Evolutionary conservation across 495 filamentous ascomycete genomes (phyloP).

Genomic region (Thozetella sp.): DNA sequence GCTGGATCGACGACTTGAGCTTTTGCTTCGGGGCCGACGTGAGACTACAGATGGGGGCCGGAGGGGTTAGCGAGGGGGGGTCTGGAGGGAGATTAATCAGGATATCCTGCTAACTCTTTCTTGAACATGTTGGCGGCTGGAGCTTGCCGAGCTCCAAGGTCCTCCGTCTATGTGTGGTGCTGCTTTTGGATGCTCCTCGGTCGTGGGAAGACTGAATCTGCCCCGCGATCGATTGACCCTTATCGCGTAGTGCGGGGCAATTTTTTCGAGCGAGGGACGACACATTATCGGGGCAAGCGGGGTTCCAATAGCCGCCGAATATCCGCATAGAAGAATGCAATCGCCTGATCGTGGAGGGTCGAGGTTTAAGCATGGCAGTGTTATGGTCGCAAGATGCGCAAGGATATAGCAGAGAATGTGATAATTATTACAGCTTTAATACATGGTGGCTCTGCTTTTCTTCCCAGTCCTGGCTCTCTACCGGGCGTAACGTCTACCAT

Average conservation of each 20-base stretch:
- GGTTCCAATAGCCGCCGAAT: no score
- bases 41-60: conserved; percentile 52
- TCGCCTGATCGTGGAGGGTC: no score
- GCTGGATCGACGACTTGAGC: conserved; percentile 95
- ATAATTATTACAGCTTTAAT: no score
- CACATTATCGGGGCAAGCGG: no score
- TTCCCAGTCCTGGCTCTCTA: no score
- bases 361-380: no score
- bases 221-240: conserved; percentile 5
- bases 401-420: no score
- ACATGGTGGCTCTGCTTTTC: no score
- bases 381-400: no score
- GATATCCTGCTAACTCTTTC: conserved; percentile 68
- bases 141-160: neutral
- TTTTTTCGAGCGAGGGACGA: no score
- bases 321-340: neutral
- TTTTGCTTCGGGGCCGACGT: conserved; percentile 82
- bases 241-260: conserved; percentile 2
- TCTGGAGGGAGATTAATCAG: neutral
- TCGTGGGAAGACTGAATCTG: neutral
- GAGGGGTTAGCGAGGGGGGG: conserved; percentile 10
- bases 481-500: no score
- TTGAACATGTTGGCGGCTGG: conserved; percentile 73
- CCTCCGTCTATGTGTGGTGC: neutral
- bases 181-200: neutral